These are phyloP conservation scores for Dactylellina drechsleri DNA, from an alignment of 2,329 filamentous ascomycete genomes.

Conservation along the genomic window DNA sequence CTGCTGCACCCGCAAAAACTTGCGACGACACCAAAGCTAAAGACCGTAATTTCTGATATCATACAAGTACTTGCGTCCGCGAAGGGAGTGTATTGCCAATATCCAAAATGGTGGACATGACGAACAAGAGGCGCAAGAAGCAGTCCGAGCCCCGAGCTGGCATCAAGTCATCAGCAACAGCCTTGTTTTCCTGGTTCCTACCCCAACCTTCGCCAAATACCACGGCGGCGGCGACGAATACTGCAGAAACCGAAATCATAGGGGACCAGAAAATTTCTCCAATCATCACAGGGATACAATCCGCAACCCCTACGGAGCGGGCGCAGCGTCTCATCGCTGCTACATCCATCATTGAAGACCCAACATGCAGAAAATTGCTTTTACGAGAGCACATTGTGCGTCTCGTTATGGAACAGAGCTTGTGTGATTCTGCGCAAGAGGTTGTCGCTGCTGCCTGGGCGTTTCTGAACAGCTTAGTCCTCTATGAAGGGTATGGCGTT, in stretches of 20 bases:
- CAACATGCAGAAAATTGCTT: slow-evolving; percentile 72
- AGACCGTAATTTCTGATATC: background rate
- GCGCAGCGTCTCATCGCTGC: slow-evolving; percentile 71
- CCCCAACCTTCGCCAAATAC: slow-evolving; percentile 5
- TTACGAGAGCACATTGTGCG: slow-evolving; percentile 74
- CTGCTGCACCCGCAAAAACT: slow-evolving; percentile 17
- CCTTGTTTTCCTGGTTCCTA: slow-evolving; percentile 32
- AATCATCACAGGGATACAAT: slow-evolving; percentile 70
- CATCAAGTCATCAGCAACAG: slow-evolving; percentile 30
- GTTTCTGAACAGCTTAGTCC: slow-evolving; percentile 70
- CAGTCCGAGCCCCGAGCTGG: slow-evolving; percentile 36
- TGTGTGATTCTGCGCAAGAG: slow-evolving; percentile 72
- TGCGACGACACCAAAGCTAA: slow-evolving; percentile 17
- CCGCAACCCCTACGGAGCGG: slow-evolving; percentile 70
- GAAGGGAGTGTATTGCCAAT: background rate
- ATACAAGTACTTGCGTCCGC: background rate
- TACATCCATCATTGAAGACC: slow-evolving; percentile 69
- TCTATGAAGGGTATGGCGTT: slow-evolving; percentile 74
- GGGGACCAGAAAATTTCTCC: slow-evolving; percentile 73
- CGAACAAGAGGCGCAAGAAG: slow-evolving; percentile 38
- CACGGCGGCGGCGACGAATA: slow-evolving; percentile 6
- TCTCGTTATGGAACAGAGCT: slow-evolving; percentile 71
- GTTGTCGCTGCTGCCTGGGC: slow-evolving; percentile 75
- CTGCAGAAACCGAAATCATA: slow-evolving; percentile 60
- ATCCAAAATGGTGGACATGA: slow-evolving; percentile 18